Base-by-base conservation (phyloP, 768 basidiomycete species). In the Agaricus blazei region DNA sequence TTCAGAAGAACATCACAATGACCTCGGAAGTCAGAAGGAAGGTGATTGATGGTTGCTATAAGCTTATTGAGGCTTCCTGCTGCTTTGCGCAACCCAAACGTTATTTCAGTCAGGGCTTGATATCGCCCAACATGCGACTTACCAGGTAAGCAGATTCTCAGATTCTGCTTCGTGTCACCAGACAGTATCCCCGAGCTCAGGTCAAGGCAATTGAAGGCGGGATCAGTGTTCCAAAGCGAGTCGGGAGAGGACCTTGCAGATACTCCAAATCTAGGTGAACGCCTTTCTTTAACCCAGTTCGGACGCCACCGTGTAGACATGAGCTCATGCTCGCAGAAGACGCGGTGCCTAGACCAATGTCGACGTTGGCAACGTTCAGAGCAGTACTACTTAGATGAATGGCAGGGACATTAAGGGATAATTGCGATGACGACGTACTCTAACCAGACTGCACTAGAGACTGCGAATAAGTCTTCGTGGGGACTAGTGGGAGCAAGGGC, bases 1-100 rank as follows among this genome's bases (percentile, higher is more conserved):
- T 76, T 76, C 45, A 78, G 26, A 7, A 76, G 63, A 19, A 76
- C 65, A 44, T 75, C 68, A 54, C 72, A 67, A 49, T 65, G 70
- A 8, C 75, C 74, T 0, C 59, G 38, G 50, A 72, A 75, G 37
- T 66, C 63, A 29, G 58, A 60, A 4, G 75, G 75, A 15, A 77
- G 62, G 36, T 59, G 61, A 58, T 76, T 77, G 6, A 74, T 65
- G 5, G 70, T 72, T 56, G 65, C 54, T 14, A 74, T 51, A 3
- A 75, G 61, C 34, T 70, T 29, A 7, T 12, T n/a, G 8, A 49
- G 34, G 23, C 34, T 71, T 26, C 71, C 67, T 23, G 74, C 67
- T 46, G 72, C 75, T 15, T 59, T 62, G 19, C 14, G 70, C 70
- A 15, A 67, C 71, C 73, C 47, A 12, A 56, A 41, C 15, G 40